Conservation (phyloP, 768 basidiomycete species). For the Gloeophyllum trabeum region DNA sequence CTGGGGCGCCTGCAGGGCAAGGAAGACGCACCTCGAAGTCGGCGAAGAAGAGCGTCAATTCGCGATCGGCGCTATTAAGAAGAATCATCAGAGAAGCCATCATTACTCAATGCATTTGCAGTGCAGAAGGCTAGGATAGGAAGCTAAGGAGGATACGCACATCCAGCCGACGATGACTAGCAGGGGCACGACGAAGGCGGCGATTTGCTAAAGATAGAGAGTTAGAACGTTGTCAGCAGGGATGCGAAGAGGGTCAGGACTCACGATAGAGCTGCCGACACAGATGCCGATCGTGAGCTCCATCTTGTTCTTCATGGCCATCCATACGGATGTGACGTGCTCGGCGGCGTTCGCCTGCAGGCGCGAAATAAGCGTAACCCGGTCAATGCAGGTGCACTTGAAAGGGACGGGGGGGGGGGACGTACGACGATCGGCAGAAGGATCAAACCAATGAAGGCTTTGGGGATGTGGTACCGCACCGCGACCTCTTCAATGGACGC, state of each 20-base stretch:
- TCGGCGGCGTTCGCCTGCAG: conserved; percentile 71
- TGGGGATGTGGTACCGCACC: conserved; percentile 67
- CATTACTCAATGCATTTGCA: conserved; percentile 2
- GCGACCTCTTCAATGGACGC: conserved; percentile 91
- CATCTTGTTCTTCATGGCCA: conserved; percentile 74
- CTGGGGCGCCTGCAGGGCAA: conserved; percentile 4
- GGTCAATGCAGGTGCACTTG: background rate
- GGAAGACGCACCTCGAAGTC: conserved; percentile 90
- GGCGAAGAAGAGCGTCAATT: conserved; percentile 73
- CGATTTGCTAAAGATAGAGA: conserved; percentile 53
- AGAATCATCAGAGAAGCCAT: conserved; percentile 3
- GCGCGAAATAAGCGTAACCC: background rate
- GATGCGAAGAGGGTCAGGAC: conserved; percentile 14
- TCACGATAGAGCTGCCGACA: conserved; percentile 71
- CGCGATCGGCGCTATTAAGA: conserved; percentile 42
- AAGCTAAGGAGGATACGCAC: conserved; percentile 30
- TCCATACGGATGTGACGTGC: conserved; percentile 79
- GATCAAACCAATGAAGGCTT: conserved; percentile 79
- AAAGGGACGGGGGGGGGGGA: conserved; percentile 5
- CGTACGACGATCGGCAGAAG: conserved; percentile 79
- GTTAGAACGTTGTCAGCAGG: background rate
- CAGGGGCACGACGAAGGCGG: conserved; percentile 76
- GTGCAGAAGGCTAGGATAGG: conserved; percentile 6
- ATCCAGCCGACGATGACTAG: conserved; percentile 87
- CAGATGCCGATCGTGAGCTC: conserved; percentile 71